These are phyloP conservation scores for Solanum pimpinellifolium DNA, from an alignment of 257 asterid species.

Conservation along the genomic window DNA sequence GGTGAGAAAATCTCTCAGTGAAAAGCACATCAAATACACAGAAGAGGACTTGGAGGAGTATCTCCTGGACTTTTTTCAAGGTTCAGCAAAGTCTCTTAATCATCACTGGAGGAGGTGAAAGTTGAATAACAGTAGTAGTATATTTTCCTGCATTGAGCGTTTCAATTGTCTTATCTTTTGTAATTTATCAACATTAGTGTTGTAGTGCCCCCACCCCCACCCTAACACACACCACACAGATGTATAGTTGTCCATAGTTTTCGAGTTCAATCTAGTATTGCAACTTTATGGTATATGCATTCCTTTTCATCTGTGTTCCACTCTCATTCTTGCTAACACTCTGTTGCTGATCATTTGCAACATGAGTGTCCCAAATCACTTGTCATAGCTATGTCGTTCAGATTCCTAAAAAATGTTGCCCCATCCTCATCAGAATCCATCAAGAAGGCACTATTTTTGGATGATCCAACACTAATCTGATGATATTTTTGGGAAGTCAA, in stretches of 20 bases:
- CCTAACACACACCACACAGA: neutral
- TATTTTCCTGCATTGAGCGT: neutral
- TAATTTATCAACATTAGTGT: neutral
- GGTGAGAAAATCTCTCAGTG: conserved; percentile 21
- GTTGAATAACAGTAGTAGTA: neutral
- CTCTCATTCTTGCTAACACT: neutral
- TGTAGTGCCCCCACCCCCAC: neutral
- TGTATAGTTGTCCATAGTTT: neutral
- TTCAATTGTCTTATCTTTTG: neutral
- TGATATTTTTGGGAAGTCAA: neutral
- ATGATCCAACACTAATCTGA: neutral
- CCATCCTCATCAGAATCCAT: neutral
- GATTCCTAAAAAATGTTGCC: neutral
- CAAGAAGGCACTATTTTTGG: neutral
- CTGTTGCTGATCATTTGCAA: neutral
- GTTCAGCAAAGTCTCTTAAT: conserved; percentile 32
- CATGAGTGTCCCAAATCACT: neutral
- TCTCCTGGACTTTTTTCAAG: conserved; percentile 54
- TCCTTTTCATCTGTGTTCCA: neutral
- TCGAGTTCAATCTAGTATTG: neutral
- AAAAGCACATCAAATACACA: conserved; percentile 50
- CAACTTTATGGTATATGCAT: neutral
- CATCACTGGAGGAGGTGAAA: conserved; percentile 30
- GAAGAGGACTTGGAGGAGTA: conserved; percentile 43
- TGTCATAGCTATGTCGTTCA: neutral